Percentiles rank a stretch among this genome's conserved stretches.
Conservation (phyloP, 2,329 filamentous ascomycete genomes). For the Trichoderma hamatum region DNA sequence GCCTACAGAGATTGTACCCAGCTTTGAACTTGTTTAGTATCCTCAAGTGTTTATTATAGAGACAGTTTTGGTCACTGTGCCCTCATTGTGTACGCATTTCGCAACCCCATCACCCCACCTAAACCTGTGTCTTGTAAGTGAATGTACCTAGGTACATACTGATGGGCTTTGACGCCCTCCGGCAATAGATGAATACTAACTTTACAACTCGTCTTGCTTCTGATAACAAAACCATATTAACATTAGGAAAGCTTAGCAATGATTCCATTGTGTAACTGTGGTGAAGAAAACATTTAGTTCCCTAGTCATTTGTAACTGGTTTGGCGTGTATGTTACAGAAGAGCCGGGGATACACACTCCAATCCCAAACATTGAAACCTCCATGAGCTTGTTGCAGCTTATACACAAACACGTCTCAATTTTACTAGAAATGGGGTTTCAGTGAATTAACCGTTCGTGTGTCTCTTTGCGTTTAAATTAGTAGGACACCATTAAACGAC, state of each 20-base stretch:
- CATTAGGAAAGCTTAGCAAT: not conserved
- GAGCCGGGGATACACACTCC: not conserved
- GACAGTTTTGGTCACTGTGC: not conserved
- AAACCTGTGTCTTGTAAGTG: not conserved
- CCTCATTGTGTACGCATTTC: not conserved
- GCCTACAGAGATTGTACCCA: not conserved
- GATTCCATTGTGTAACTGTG: not conserved
- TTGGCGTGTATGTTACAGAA: not conserved
- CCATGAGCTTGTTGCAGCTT: not conserved
- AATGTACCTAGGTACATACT: not conserved
- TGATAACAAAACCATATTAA: not conserved
- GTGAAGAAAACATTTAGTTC: not conserved
- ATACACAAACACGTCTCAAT: too few relatives aligned
- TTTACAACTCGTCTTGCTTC: not conserved
- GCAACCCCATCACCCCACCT: not conserved
- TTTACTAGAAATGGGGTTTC: too few relatives aligned
- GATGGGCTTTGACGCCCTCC: not conserved
- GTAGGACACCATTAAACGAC: not conserved
- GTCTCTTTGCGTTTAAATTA: not conserved
- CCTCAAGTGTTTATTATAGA: not conserved
- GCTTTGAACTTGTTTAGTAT: not conserved
- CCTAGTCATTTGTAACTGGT: not conserved
- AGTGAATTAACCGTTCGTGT: too few relatives aligned
- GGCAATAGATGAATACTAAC: not conserved
- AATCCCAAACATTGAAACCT: not conserved